Base-by-base conservation (phyloP, 140 eudicot genomes). In the Senecio squalidus region DNA sequence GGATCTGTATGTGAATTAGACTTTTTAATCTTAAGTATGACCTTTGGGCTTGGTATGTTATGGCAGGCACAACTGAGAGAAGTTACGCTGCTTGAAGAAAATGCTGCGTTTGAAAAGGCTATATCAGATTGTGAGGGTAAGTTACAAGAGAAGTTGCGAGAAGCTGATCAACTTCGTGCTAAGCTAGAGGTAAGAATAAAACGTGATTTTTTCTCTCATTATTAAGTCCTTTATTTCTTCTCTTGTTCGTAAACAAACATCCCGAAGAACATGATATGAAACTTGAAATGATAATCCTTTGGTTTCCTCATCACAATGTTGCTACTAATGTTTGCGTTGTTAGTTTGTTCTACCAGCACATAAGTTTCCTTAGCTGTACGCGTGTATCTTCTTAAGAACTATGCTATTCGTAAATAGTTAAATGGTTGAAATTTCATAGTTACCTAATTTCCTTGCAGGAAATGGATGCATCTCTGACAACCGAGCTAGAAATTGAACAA, bases 61-160 rank as follows among this genome's bases (percentile, higher is more conserved):
- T 70, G 55, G 55, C 84, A 90, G 97, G 85, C 85, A 52, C 95
- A 85, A 70, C 60, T 75, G 54, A 76, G 97, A 73, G 97, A 86
- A 57, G 23, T 69, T 48, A 76, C 82, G 9, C 70, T 90, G 71
- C 83, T 52, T 46, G 89, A 90, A 78, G 95, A 90, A 78, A 90
- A 85, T 60, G 80, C 74, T 50, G 97, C 94, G 39, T 81, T 72
- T 74, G 83, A 76, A 73, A 78, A 76, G 56, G 97, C 83, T 16
- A 90, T 90, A 72, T 70, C 84, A 6, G 66, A 71, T 34, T 86
- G 95, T 61, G 80, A 80, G 72, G 57, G 39, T 29, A 90, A 86
- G 71, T 74, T 80, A 55, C 85, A 83, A 56, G 95, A 90, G 66
- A 90, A 83, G 85, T 26, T 78, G 51, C 82, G 61, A 66, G 97